Base-by-base conservation (phyloP, 2,329 filamentous ascomycete genomes). In the Alternaria conjuncta region DNA sequence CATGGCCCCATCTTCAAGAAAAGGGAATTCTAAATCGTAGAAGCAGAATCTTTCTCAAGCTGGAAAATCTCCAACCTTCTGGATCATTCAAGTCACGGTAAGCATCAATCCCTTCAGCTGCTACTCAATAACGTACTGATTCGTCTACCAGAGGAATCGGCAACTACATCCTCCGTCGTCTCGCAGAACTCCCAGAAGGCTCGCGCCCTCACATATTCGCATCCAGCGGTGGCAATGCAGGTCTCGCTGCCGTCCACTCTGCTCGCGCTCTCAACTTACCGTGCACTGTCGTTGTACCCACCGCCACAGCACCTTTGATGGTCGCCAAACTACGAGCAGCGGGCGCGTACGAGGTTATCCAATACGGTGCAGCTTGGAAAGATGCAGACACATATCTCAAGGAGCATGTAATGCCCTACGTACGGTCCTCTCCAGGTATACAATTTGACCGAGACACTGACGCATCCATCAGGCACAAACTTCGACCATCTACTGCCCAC, bases 61-160 rank as follows among this genome's bases (percentile, higher is more conserved):
- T 96, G 66, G 93, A 96, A 73, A 92, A 92, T 76, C 87, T 94
- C 58, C 93, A 97, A 75, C 93, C 93, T 5, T 91, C 90, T 21
- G 92, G 92, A 67, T 94, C 92, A 43, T 97, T 96, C 88, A 96
- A 96, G 80, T 94, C 92, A 50, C 72, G 77, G 78, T 79, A 77
- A 64, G 71, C 51, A 55, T 60, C n/a, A 21, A 46, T 20, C 28
- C 25, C 47, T 50, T 13, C 43, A 57, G 21, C 10, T 15, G 18
- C 20, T 57, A 36, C 30, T 28, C 15, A n/a, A 23, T 21, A 44
- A 18, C 13, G 57, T 57, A 41, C 69, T 73, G 44, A 75, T 36
- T 43, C 23, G 26, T 11, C 25, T 13, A 51, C 54, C n/a, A 77
- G 75, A 69, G 92, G 91, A 28, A 88, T 95, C 65, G 92, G 92